A percentile compares a stretch with the other conserved stretches of the same genome.
phyloP scores from a whole-genome alignment of 768 basidiomycete genomes.

The Auriculariales sp. region DNA sequence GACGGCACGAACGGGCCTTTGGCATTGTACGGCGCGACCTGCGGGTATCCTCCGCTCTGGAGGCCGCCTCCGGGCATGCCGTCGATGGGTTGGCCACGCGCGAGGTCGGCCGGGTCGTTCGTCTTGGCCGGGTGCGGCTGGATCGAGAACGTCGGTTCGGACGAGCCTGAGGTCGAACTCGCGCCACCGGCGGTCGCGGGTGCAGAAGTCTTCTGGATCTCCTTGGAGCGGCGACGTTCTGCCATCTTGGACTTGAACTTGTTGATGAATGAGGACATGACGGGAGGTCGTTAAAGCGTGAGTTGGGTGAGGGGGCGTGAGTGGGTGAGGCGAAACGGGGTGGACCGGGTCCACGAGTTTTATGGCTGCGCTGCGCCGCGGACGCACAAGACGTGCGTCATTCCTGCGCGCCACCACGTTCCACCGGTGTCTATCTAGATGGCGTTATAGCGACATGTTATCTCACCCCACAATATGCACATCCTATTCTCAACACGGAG shows the following conservation, averaged over 20 bases:
- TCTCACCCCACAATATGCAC: too few species aligned
- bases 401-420: too few species aligned
- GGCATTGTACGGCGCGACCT: neutral
- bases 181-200: neutral
- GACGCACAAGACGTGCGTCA: too few species aligned
- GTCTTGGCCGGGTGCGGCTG: neutral
- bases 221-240: neutral
- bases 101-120: neutral
- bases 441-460: too few species aligned
- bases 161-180: too few species aligned
- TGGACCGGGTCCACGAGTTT: too few species aligned
- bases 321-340: too few species aligned
- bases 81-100: neutral
- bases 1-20: neutral
- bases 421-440: too few species aligned
- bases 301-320: neutral
- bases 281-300: neutral
- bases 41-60: neutral
- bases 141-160: neutral
- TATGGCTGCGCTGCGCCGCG: too few species aligned
- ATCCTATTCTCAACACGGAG: too few species aligned
- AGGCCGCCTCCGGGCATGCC: neutral
- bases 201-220: too few species aligned
- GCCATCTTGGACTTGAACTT: neutral
- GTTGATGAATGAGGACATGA: neutral